Base-by-base conservation (phyloP, 2,329 filamentous ascomycete species). In the Exophiala sideris region DNA sequence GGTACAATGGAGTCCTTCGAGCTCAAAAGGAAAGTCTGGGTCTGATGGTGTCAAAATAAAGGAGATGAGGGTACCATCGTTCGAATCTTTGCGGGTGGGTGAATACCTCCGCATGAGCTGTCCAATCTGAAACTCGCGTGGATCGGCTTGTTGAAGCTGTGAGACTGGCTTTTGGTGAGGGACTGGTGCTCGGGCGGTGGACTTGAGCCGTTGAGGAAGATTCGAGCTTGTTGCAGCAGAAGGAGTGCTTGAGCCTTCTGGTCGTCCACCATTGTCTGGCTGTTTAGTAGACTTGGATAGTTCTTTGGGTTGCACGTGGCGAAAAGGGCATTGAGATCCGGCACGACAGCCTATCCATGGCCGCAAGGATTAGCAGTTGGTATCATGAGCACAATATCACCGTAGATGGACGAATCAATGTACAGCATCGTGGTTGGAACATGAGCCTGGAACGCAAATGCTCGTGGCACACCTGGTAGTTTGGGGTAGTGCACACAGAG, bases 11-110 rank as follows among this genome's bases (percentile, higher is more conserved):
- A 94, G 74, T 36, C 78, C 73, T 34, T 79, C 75, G 65, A 92
- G 75, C 57, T 91, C 87, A 68, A 89, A 92, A 1, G 89, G 87
- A 64, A 94, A 92, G 65, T 94, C 89, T 0, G 89, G 89, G 66
- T 94, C 89, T 5, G 88, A 90, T 4, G 89, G 89, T 10, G 72
- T 73, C 57, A 94, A 72, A 48, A 76, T 81, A 69, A 92, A 88
- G 8, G 75, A 71, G 36, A 91, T 70, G 12, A 80, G 77, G 0
- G 81, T 82, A 2, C 76, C 76, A 45, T 80, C 77, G 56, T 79
- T 64, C 57, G 71, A 68, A 32, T 70, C 66, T 41, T 67, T 68
- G 59, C 81, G 76, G 45, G 71, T 68, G 10, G 80, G 79, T 50
- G 70, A 71, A 68, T 83, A 92, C 33, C 89, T 81, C 59, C 82